Evolutionary conservation across 2,329 filamentous ascomycete genomes (phyloP).

Genomic region (Tolypocladium guangdongense): DNA sequence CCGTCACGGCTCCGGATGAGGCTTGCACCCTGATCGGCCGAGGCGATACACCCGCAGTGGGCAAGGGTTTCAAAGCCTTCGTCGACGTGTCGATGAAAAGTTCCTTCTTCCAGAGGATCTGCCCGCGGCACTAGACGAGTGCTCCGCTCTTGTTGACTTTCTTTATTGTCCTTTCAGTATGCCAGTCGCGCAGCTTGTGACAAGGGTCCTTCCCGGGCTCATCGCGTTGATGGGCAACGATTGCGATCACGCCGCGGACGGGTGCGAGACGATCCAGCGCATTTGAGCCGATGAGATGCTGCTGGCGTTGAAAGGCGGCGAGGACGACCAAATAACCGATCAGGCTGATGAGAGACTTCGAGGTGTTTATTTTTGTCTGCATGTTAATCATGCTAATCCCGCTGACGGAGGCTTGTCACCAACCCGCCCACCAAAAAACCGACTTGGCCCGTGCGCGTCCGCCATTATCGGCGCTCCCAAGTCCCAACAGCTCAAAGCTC

Average conservation of each 20-base stretch:
- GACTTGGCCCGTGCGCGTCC: conserved; percentile 13
- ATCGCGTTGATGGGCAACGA: too few species aligned
- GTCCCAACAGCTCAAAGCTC: conserved; percentile 24
- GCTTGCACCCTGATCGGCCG: background rate
- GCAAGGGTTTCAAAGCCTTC: background rate
- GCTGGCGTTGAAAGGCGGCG: background rate
- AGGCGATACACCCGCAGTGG: background rate
- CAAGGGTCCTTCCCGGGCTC: too few species aligned
- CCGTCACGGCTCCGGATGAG: background rate
- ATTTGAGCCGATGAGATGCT: too few species aligned
- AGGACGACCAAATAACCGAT: background rate
- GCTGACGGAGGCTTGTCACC: background rate
- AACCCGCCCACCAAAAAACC: conserved; percentile 17
- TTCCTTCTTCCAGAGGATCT: background rate
- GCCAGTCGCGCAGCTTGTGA: too few species aligned
- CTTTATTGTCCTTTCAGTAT: background rate
- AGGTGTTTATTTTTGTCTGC: background rate
- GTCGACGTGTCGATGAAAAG: background rate
- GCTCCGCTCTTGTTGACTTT: background rate
- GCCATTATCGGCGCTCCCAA: conserved; percentile 16
- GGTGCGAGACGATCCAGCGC: too few species aligned
- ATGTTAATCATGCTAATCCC: background rate
- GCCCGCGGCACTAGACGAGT: background rate
- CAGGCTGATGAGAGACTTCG: background rate
- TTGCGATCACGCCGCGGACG: too few species aligned